These are phyloP conservation scores for Avena atlantica DNA, from an alignment of 176 grass and related monocot species.

Conservation along the genomic window DNA sequence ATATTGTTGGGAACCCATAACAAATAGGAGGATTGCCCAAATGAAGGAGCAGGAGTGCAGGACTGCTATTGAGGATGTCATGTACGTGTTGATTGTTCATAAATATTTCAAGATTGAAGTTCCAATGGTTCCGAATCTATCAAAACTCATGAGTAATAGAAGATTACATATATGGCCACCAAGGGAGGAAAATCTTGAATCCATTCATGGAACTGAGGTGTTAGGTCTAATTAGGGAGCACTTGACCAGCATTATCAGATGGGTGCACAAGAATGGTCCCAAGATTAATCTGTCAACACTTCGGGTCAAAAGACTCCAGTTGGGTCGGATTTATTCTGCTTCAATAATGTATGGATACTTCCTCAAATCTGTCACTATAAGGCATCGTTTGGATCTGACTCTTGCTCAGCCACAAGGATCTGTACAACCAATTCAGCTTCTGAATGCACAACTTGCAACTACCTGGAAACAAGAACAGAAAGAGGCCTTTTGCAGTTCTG, in stretches of 20 bases:
- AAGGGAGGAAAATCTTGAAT: constrained; percentile 64
- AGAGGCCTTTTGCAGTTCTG: constrained; percentile 42
- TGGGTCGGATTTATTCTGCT: constrained; percentile 57
- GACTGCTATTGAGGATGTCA: constrained; percentile 62
- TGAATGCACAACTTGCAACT: constrained; percentile 44
- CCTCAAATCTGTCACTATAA: constrained; percentile 55
- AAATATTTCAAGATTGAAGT: constrained; percentile 70
- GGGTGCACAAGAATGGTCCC: constrained; percentile 57
- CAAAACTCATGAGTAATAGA: constrained; percentile 50
- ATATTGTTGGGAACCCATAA: constrained; percentile 16
- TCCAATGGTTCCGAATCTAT: constrained; percentile 69
- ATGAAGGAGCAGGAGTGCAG: constrained; percentile 64
- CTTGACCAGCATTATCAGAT: constrained; percentile 65
- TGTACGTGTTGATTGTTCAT: constrained; percentile 71
- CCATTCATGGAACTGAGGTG: constrained; percentile 56
- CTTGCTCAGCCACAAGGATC: constrained; percentile 44
- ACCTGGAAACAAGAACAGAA: constrained; percentile 45
- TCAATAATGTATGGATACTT: constrained; percentile 72
- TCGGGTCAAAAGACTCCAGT: constrained; percentile 58
- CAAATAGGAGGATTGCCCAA: constrained; percentile 68
- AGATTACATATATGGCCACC: constrained; percentile 62
- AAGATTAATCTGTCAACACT: constrained; percentile 59
- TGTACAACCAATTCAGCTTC: constrained; percentile 39
- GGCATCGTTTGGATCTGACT: constrained; percentile 58
- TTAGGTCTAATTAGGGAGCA: constrained; percentile 63